Evolutionary conservation across 495 filamentous ascomycete genomes (phyloP), one percentile per base, ranked within the genome.

Genomic region (Trichoderma parareesei): DNA sequence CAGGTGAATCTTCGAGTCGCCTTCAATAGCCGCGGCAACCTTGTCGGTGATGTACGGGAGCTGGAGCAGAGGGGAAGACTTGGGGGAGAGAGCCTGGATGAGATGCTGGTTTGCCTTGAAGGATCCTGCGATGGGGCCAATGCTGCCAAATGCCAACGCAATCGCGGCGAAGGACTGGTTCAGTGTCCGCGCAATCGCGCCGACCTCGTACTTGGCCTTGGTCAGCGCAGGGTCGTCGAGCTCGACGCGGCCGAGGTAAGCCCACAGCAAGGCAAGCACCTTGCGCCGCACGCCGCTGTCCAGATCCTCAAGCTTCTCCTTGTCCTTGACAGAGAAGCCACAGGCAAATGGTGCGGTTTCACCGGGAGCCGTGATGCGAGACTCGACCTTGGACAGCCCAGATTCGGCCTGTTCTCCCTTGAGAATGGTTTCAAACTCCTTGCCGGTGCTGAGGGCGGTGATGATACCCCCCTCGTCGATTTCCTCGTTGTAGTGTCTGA

Each of bases 191-290:
- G 93, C 93, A 62, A 95, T 88, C 48, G 95, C 90, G 48, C 90
- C 92, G 66, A 90, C 87, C 74, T 94, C 88, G 70, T 79, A 79
- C 81, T 84, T 87, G 80, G 88, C 90, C 75, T 85, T 85, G 65
- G 94, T 84, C 48, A 96, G 80, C 35, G 78, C 78, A 38, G 81
- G 68, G 71, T 93, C 92, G 63, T 88, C 85, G 7, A 85, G 76
- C 65, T 94, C 90, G 40, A 97, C 78, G 46, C 94, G 88, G 55
- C 90, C 90, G 40, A 98, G 84, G 73, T 98, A 98, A 55, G 92
- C 93, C 94, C 94, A 98, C 16, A 98, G 78, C 62, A 98, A 81
- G 42, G 87, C 90, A 38, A 97, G 79, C n/a, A 88, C 88, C 79
- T 96, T 97, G 68, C 94, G 82, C 57, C 90, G 84, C 49, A 85